Percentiles rank a stretch among this genome's conserved stretches.
Conservation (phyloP, 108 stramenopile species). For the Asterionellopsis glacialis region DNA sequence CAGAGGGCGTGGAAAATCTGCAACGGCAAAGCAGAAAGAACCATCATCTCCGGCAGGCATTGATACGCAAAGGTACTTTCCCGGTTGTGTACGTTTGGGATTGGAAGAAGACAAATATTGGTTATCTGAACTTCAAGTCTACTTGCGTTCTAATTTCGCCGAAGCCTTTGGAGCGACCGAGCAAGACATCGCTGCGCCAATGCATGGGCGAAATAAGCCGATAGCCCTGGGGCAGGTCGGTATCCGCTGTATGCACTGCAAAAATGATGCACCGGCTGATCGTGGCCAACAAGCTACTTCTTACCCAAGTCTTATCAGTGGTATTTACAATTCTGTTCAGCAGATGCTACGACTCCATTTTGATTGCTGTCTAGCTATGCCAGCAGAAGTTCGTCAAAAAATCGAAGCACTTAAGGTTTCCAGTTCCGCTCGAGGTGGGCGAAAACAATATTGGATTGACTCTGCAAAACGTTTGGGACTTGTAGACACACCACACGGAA, state of each 20-base stretch:
- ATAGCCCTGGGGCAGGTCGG: slow-evolving; percentile 85
- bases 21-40: slow-evolving; percentile 5
- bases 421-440: slow-evolving; percentile 71
- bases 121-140: slow-evolving; percentile 80
- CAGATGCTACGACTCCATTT: slow-evolving; percentile 86
- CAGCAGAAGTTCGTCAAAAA: slow-evolving; percentile 49
- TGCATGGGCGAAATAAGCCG: slow-evolving; percentile 87
- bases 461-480: slow-evolving; percentile 77
- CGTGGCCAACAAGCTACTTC: slow-evolving; percentile 66
- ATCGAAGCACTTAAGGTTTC: slow-evolving; percentile 60
- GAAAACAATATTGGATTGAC: slow-evolving; percentile 89
- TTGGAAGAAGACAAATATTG: slow-evolving; percentile 80
- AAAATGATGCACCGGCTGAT: slow-evolving; percentile 53
- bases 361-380: slow-evolving; percentile 63
- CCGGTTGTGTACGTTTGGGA: slow-evolving; percentile 58
- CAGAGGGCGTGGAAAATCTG: neutral
- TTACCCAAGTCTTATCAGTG: slow-evolving; percentile 76
- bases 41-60: slow-evolving; percentile 4
- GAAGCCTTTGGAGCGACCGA: slow-evolving; percentile 80
- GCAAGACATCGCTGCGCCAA: slow-evolving; percentile 62
- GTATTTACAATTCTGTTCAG: slow-evolving; percentile 83
- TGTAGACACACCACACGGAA: slow-evolving; percentile 72
- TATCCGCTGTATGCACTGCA: slow-evolving; percentile 82
- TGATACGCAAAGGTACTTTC: slow-evolving; percentile 35
- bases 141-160: slow-evolving; percentile 72